Conservation (phyloP, 192 early-diverging fungal genomes). For the Mortierella alpina region DNA sequence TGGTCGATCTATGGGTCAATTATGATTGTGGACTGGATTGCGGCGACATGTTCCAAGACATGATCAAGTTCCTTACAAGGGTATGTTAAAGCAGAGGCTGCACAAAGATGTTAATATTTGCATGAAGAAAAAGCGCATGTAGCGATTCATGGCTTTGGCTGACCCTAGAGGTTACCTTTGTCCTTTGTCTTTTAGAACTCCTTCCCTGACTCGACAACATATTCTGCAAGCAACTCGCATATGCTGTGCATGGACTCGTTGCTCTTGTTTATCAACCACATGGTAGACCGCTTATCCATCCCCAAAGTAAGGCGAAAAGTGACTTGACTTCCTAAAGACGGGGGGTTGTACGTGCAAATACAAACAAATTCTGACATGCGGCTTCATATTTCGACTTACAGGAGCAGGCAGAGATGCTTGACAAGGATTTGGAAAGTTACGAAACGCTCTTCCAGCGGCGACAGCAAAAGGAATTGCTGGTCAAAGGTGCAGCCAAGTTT, state of each 20-base stretch:
- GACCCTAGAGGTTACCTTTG: background rate
- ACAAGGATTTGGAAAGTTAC: constrained; percentile 25
- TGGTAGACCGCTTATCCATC: constrained; percentile 69
- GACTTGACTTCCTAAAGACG: background rate
- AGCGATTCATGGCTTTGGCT: background rate
- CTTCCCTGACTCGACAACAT: constrained; percentile 80
- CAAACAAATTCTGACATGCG: too few species aligned
- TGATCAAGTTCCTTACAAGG: constrained; percentile 81
- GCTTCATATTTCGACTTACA: background rate
- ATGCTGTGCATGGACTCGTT: constrained; percentile 79
- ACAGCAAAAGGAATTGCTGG: constrained; percentile 81
- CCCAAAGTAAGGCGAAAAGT: constrained; percentile 16
- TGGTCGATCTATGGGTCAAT: constrained; percentile 93
- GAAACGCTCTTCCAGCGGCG: constrained; percentile 61
- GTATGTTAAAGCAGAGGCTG: constrained; percentile 36
- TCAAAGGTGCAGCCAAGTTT: constrained; percentile 83
- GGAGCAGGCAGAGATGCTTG: constrained; percentile 35
- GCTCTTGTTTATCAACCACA: constrained; percentile 73
- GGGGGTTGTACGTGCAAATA: too few species aligned
- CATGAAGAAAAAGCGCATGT: background rate
- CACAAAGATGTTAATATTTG: too few species aligned
- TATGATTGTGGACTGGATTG: constrained; percentile 90
- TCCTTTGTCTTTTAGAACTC: constrained; percentile 60
- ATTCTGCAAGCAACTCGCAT: constrained; percentile 71
- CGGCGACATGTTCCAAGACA: constrained; percentile 89